Base-by-base conservation (phyloP, 176 grass and related monocot genomes). In the Carex kokanica region DNA sequence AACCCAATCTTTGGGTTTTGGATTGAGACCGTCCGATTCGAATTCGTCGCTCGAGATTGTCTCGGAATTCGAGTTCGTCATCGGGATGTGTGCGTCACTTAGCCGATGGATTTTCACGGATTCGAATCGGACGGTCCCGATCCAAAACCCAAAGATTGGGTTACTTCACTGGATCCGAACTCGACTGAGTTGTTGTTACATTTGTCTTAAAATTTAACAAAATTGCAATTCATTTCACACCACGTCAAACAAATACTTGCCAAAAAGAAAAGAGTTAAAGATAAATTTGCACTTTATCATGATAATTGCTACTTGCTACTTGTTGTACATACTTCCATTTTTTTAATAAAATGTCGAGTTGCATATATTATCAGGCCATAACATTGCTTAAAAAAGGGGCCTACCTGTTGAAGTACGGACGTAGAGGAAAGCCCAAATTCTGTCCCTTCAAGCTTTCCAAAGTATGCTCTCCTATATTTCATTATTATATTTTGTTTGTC, bases 361-460 rank as follows among this genome's bases (percentile, higher is more conserved):
- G 10, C 12, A 51, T 64, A 13, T 25, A 13, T 25, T 81, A 32
- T 71, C 80, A 95, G 93, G 88, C 90, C 77, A 95, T 95, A 84
- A 90, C 85, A 81, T 57, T 86, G 64, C 68, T 95, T 51, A 95
- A 95, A 79, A 95, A 95, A 82, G 90, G 90, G 13, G 85, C 93
- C 79, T 83, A 95, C 71, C 74, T 95, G 29, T 83, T 95, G 79
- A 95, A 95, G 87, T 92, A 95, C 86, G 93, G 93, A 40, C 83
- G 90, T 23, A 78, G 84, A 87, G 90, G 93, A 84, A 95, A 92
- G 77, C 93, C 93, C 34, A 95, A 95, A 71, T 95, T 95, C 79
- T 95, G 93, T 73, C 90, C 88, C 12, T 95, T 90, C 85, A 92
- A 78, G 75, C 93, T 95, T 66, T 88, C 90, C 60, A 92, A 84